Evolutionary conservation across 208 protist genomes (phyloP), one percentile per base, ranked within the genome.

Genomic region (Polymyxa betae): DNA sequence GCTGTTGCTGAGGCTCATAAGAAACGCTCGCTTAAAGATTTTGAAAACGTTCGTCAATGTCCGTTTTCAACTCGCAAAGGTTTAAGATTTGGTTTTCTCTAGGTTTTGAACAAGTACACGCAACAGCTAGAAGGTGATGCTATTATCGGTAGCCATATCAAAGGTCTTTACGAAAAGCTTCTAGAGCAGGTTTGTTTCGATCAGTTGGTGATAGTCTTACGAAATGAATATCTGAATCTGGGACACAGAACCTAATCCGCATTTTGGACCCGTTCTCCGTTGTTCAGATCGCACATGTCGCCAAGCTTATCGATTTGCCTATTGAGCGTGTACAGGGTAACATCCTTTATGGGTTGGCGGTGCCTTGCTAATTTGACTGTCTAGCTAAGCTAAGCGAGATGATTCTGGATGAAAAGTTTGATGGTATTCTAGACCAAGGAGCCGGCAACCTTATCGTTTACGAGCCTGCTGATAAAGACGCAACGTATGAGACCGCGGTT

Each of bases 391-490:
- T 99, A 0, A 99, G 97, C 38, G 97, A 99, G 92, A 98, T 99
- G 93, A 99, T 99, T 91, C 94, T 99, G 0, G 98, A 99, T 94
- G 96, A 98, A 52, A 98, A 98, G 93, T 95, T 99, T 64, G 91
- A 93, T 49, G 98, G 98, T 82, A 97, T 96, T 60, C 92, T 97
- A 32, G 96, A 97, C 92, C 96, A 97, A 92, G 96, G 94, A 60
- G 93, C 93, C 29, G 94, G 92, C 54, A 94, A 90, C 45, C 91
- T 98, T 0, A 94, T 98, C n/a, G 93, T 98, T 1, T 97, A 97
- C 88, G 96, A 97, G 44, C 95, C 96, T n/a, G 90, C 93, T 12
- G 93, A 0, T 0, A 24, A 0, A 0, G 68, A 95, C 88, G 88
- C 77, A 32, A 92, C 93, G 45, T 96, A 95, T 92, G 49, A 88